These are phyloP conservation scores for Alternaria triticina DNA, from an alignment of 2,329 filamentous ascomycete genomes.

Conservation along the genomic window DNA sequence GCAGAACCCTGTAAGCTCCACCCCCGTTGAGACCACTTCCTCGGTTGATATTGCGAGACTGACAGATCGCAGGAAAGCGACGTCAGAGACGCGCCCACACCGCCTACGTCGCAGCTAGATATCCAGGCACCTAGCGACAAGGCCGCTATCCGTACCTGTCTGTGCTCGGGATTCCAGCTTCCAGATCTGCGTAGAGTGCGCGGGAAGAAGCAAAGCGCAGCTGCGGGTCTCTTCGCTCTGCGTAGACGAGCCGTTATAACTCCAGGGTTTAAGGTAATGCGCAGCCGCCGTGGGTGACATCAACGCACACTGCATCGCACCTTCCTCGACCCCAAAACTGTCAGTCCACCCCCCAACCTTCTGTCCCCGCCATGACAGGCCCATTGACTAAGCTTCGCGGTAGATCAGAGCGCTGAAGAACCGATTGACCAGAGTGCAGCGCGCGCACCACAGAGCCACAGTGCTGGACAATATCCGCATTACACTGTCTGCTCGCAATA, in stretches of 20 bases:
- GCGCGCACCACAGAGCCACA: constrained; percentile 28
- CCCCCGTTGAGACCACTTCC: constrained; percentile 36
- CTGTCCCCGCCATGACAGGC: constrained; percentile 5
- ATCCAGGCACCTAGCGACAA: constrained; percentile 30
- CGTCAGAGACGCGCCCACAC: constrained; percentile 32
- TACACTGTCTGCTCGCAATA: constrained; percentile 23
- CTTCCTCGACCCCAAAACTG: constrained; percentile 13
- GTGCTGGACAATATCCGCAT: constrained; percentile 42
- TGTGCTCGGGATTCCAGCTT: constrained; percentile 40
- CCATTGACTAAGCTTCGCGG: constrained; percentile 25
- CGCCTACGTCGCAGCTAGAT: constrained; percentile 40
- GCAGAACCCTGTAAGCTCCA: constrained; percentile 47
- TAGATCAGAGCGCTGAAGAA: constrained; percentile 14
- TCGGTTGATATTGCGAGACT: constrained; percentile 37
- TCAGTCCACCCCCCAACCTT: constrained; percentile 13
- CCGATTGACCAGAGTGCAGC: constrained; percentile 24
- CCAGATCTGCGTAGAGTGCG: constrained; percentile 45
- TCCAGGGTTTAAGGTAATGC: constrained; percentile 42
- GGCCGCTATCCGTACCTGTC: constrained; percentile 37
- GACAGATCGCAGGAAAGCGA: constrained; percentile 42
- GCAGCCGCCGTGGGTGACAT: constrained; percentile 37
- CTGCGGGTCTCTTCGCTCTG: constrained; percentile 30
- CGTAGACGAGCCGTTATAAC: constrained; percentile 38
- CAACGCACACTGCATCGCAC: constrained; percentile 19
- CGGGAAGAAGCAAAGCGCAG: constrained; percentile 48